Percentiles rank a stretch among this genome's conserved stretches.
phyloP scores from a whole-genome alignment of 2,329 filamentous ascomycete species.

The Dactylellina sp. region DNA sequence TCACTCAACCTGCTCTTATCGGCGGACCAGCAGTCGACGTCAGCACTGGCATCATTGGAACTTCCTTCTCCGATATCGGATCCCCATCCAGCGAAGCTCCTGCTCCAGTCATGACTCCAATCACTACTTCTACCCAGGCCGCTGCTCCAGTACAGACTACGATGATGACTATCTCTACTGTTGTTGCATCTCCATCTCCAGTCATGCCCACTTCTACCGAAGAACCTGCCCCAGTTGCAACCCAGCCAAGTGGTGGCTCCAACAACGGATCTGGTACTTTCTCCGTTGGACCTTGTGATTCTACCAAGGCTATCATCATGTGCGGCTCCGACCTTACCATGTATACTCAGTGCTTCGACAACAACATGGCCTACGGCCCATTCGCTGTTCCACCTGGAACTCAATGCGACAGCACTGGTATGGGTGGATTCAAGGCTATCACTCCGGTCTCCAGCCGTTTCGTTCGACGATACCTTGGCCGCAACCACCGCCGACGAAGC shows the following conservation, averaged over 20 bases:
- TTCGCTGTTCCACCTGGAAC: constrained; percentile 52
- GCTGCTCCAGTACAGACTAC: constrained; percentile 38
- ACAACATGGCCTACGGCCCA: constrained; percentile 53
- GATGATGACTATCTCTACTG: constrained; percentile 39
- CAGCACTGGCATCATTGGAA: constrained; percentile 40
- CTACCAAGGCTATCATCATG: constrained; percentile 47
- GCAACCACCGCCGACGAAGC: constrained; percentile 40
- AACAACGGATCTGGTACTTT: constrained; percentile 36
- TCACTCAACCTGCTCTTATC: constrained; percentile 46
- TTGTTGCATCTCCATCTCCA: constrained; percentile 10
- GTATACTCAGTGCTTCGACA: constrained; percentile 54
- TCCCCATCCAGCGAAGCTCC: constrained; percentile 28
- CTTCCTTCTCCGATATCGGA: constrained; percentile 50
- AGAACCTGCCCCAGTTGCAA: constrained; percentile 8
- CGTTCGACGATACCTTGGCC: constrained; percentile 37
- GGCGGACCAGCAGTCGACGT: constrained; percentile 45
- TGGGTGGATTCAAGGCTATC: constrained; percentile 54
- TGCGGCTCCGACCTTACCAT: constrained; percentile 39
- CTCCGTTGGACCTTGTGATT: constrained; percentile 40
- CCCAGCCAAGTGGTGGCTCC: constrained; percentile 29
- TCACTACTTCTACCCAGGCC: background rate
- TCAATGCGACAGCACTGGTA: constrained; percentile 48
- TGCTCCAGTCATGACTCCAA: constrained; percentile 8
- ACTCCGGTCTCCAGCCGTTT: constrained; percentile 44
- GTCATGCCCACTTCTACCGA: constrained; percentile 18